These are phyloP conservation scores for Xylaria sp. DNA, from an alignment of 495 filamentous ascomycete species.

Conservation along the genomic window DNA sequence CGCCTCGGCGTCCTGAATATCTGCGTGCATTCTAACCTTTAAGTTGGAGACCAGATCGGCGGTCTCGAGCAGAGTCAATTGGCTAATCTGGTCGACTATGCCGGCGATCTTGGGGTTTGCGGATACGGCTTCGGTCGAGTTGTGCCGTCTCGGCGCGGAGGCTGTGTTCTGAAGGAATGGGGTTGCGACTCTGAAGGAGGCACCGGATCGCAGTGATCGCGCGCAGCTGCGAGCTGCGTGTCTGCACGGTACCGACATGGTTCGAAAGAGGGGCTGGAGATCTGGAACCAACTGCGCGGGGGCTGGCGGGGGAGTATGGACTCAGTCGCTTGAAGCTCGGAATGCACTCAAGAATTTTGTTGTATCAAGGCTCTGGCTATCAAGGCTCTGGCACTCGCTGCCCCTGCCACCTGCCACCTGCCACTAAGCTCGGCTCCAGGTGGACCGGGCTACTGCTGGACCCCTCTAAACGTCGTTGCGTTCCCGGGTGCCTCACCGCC, in stretches of 20 bases:
- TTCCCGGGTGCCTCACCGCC: slow-evolving; percentile 36
- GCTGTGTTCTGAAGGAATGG: slow-evolving; percentile 48
- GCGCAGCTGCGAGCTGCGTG: slow-evolving; percentile 66
- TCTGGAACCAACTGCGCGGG: slow-evolving; percentile 31
- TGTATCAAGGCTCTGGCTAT: slow-evolving; percentile 37
- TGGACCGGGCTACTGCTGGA: not conserved
- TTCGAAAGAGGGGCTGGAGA: slow-evolving; percentile 34
- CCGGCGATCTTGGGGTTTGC: slow-evolving; percentile 85
- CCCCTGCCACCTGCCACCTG: slow-evolving; percentile 29
- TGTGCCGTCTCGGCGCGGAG: slow-evolving; percentile 64
- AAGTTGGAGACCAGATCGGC: slow-evolving; percentile 90
- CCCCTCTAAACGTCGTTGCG: slow-evolving; percentile 6
- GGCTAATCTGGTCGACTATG: slow-evolving; percentile 97
- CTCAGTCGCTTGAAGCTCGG: slow-evolving; percentile 27
- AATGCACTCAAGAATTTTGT: slow-evolving; percentile 38
- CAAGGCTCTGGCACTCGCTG: slow-evolving; percentile 38
- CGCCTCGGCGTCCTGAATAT: not conserved
- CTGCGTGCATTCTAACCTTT: slow-evolving; percentile 64
- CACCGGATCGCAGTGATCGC: slow-evolving; percentile 57
- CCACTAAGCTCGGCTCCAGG: slow-evolving; percentile 21
- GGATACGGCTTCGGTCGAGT: slow-evolving; percentile 71
- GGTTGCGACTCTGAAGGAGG: slow-evolving; percentile 47
- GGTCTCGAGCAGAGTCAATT: slow-evolving; percentile 96
- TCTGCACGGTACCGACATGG: slow-evolving; percentile 66
- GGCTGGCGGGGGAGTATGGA: slow-evolving; percentile 28